phyloP scores from a whole-genome alignment of 768 basidiomycete genomes.

The Lentinus tigrinus region DNA sequence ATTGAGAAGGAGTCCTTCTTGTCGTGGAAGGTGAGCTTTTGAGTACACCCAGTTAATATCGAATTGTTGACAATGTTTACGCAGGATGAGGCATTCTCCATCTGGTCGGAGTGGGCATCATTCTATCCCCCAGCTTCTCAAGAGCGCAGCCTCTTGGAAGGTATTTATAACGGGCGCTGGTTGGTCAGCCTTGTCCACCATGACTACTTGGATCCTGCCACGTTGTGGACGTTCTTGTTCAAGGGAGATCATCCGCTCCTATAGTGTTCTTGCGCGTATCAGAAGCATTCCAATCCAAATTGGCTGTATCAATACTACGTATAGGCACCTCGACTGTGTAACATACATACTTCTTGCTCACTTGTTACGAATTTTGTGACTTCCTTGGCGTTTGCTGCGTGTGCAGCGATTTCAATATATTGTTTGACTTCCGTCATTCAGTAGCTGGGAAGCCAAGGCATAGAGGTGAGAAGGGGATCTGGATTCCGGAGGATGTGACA shows the following conservation, averaged over 20 bases:
- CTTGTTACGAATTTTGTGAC: no score
- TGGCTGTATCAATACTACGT: background rate
- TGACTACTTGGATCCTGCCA: conserved; percentile 78
- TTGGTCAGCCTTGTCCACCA: conserved; percentile 92
- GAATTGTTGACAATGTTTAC: background rate
- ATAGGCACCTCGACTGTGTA: background rate
- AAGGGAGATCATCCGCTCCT: conserved; percentile 24
- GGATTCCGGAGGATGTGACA: no score
- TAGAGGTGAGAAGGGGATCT: no score
- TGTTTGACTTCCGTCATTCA: no score
- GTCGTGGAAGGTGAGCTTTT: conserved; percentile 83
- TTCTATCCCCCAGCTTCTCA: conserved; percentile 77
- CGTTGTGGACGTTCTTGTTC: conserved; percentile 84
- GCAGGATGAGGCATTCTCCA: conserved; percentile 94
- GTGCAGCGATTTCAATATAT: no score
- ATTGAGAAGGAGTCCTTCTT: conserved; percentile 94
- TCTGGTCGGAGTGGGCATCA: conserved; percentile 93
- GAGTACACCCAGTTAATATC: background rate
- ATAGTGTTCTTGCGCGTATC: background rate
- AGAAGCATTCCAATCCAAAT: background rate
- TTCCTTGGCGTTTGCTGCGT: no score
- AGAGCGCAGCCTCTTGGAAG: conserved; percentile 71
- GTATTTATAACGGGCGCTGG: conserved; percentile 76
- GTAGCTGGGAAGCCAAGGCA: no score
- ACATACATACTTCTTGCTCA: background rate